Base-by-base conservation (phyloP, 805 yeast species). In the Cyberlindnera xylosilytica region DNA sequence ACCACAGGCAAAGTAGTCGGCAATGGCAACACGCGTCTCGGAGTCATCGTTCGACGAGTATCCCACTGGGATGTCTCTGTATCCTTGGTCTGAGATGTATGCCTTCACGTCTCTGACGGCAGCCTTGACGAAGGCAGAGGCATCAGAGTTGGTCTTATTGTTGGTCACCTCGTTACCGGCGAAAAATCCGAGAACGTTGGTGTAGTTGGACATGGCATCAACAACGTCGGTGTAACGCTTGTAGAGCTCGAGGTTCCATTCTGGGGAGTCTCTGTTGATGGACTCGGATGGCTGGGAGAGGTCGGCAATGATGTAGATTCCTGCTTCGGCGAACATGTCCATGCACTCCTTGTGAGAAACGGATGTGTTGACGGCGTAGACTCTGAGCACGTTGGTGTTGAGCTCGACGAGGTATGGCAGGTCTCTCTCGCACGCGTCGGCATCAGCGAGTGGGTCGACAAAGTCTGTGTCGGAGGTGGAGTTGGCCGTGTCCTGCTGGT, bases 161-260 rank as follows among this genome's bases (percentile, higher is more conserved):
- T 87, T 87, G 55, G 86, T 75, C 47, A 87, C 95, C 72, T 87
- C 96, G 64, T 87, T 87, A 61, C 96, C 96, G 39, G 96, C 96
- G 63, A 87, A 87, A 74, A 87, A 88, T 20, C 95, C 96, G 47
- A 87, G 71, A 32, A 83, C 81, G 64, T 87, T 87, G 38, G 81
- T 65, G 69, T 86, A 87, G 58, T 76, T 72, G 45, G 78, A 75
- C 63, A 88, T 71, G 59, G 73, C 70, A 64, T 87, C 95, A 43
- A 88, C 78, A 38, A 86, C 91, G 27, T 72, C 66, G 31, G 87
- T 81, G 70, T 87, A 87, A 62, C 95, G 76, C 45, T 78, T 62
- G 65, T 75, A 83, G 43, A 86, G 71, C 36, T 74, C 81, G 44
- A 79, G 64, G 57, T 74, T 71, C 93, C 93, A 85, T 47, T 68